A percentile compares a stretch with the other conserved stretches of the same genome.
phyloP scores from a whole-genome alignment of 2,329 filamentous ascomycete genomes.

The Magnaporthales sp. region DNA sequence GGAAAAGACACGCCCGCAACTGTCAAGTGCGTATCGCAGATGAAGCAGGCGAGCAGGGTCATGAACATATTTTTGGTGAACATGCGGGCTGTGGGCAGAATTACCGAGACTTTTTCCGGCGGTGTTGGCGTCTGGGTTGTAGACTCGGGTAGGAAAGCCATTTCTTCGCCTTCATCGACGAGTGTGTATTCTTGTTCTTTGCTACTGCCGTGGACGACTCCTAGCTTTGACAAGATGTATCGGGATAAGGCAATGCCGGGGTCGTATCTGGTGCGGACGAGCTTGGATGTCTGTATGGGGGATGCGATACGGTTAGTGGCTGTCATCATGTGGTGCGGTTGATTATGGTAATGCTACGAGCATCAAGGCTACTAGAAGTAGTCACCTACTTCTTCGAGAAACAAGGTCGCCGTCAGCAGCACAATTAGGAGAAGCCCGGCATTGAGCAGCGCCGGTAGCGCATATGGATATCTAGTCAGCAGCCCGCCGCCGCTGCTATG shows the following conservation, averaged over 20 bases:
- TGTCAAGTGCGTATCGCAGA: background rate
- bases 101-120: background rate
- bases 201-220: background rate
- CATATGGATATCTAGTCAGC: background rate
- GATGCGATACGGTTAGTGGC: background rate
- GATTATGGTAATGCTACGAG: background rate
- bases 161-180: background rate
- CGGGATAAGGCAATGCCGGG: background rate
- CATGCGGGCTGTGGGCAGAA: background rate
- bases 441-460: background rate
- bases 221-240: background rate
- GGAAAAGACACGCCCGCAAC: background rate
- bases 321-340: background rate
- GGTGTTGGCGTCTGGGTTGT: background rate
- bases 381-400: background rate
- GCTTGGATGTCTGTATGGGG: background rate
- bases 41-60: background rate
- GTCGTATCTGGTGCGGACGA: background rate
- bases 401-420: background rate
- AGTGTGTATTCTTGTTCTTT: background rate
- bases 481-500: background rate
- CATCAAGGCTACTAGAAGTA: background rate
- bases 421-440: background rate
- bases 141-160: background rate
- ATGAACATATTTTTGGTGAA: background rate